Base-by-base conservation (phyloP, 805 yeast species). In the Monosporozyma solicola region DNA sequence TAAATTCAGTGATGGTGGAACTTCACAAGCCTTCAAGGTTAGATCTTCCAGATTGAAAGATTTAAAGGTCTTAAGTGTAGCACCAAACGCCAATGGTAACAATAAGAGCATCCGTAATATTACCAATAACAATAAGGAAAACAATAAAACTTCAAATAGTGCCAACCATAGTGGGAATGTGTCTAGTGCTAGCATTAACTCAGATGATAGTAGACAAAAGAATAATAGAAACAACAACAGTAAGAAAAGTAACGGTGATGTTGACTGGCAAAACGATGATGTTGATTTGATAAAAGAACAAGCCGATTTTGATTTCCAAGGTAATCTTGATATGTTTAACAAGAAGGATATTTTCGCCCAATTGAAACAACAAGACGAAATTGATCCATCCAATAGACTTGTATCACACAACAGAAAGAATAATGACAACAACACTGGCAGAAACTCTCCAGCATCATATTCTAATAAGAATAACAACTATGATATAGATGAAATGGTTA, bases 301-400 rank as follows among this genome's bases (percentile, higher is more conserved):
- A 52, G 76, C 73, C 24, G 97, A 89, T 57, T 91, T 91, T 69
- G 97, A 91, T 66, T 91, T 91, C 68, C 87, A 81, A 52, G 83
- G 87, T 13, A 87, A 86, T 63, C 74, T 91, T 57, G 84, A 84
- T 25, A 81, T 83, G 74, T 91, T 91, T 62, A 94, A 91, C 67
- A 91, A 91, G 67, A 73, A 76, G 54, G 75, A 83, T 5, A 92
- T 90, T 3, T 85, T 91, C 67, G 86, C 85, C 49, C 89, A 88
- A 63, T 77, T 91, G 61, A 81, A 80, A 50, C 75, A 75, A 56
- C 71, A 74, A 51, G 97, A 90, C 63, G 76, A 73, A 20, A 74
- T 80, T 16, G 80, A 76, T 41, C 83, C 84, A 1, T 72, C 75
- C 13, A 74, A 79, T 45, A 75, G 96, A 58, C 74, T 88, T 47